These are phyloP conservation scores for Talaromyces thailandensis DNA, from an alignment of 495 filamentous ascomycete genomes.

Conservation along the genomic window DNA sequence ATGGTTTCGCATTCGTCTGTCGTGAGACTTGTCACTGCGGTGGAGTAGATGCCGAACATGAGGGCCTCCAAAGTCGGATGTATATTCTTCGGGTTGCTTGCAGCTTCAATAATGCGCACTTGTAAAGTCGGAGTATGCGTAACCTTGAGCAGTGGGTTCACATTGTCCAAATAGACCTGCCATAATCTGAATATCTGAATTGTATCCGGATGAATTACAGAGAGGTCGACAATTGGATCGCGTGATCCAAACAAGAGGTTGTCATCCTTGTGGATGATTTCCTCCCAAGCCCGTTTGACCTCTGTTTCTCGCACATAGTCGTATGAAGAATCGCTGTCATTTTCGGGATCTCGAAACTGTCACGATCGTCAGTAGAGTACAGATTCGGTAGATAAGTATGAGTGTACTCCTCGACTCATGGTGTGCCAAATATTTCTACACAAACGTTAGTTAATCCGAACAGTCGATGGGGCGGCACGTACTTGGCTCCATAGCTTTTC, in stretches of 20 bases:
- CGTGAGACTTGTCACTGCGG: constrained; percentile 34
- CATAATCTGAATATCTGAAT: constrained; percentile 65
- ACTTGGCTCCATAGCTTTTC: constrained; percentile 31
- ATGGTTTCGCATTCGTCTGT: constrained; percentile 29
- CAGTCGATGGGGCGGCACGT: constrained; percentile 10
- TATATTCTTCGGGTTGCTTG: constrained; percentile 13
- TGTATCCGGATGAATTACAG: constrained; percentile 38
- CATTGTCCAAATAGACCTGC: constrained; percentile 59
- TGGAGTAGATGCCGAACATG: constrained; percentile 51
- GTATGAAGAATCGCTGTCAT: constrained; percentile 18
- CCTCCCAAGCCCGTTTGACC: constrained; percentile 37
- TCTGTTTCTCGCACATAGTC: constrained; percentile 22
- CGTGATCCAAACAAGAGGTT: constrained; percentile 42
- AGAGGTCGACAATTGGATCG: constrained; percentile 29
- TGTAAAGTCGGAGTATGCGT: constrained; percentile 56
- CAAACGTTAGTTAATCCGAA: constrained; percentile 4
- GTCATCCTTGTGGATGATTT: constrained; percentile 25
- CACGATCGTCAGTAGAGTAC: constrained; percentile 10
- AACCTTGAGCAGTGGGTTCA: constrained; percentile 61
- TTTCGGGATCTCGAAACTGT: constrained; percentile 17
- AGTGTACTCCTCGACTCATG: constrained; percentile 36
- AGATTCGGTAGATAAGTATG: not conserved
- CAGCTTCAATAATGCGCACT: constrained; percentile 30
- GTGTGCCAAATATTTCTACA: constrained; percentile 39
- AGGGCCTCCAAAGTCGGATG: constrained; percentile 26